phyloP scores from a whole-genome alignment of 2,329 filamentous ascomycete species.

The Samsoniella hepiali region DNA sequence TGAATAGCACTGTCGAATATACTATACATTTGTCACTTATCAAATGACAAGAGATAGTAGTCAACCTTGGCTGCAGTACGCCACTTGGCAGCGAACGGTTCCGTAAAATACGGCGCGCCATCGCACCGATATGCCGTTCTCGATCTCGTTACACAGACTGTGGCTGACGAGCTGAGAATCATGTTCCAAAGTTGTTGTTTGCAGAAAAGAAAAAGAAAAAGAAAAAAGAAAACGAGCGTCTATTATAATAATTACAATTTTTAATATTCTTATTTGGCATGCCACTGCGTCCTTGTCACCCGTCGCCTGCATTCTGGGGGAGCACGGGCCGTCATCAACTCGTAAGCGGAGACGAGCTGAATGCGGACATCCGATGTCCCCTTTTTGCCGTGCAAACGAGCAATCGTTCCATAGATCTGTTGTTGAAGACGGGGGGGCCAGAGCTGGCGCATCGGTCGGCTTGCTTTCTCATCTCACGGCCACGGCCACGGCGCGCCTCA shows the following conservation, averaged over 20 bases:
- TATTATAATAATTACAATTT: background rate
- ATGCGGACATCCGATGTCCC: conserved; percentile 1
- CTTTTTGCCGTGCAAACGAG: conserved; percentile 1
- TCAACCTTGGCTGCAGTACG: background rate
- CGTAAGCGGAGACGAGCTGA: background rate
- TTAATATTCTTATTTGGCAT: background rate
- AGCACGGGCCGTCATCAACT: background rate
- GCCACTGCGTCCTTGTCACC: background rate
- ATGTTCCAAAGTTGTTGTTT: background rate
- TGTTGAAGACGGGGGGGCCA: background rate
- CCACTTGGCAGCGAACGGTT: background rate
- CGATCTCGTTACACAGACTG: background rate
- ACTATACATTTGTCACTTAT: too few relatives aligned
- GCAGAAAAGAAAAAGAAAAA: background rate
- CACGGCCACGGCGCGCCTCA: background rate
- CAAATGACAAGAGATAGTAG: background rate
- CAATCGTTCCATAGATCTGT: background rate
- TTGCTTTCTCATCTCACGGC: background rate
- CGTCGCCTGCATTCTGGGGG: background rate
- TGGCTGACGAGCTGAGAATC: background rate
- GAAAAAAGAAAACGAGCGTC: background rate
- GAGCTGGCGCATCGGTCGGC: background rate
- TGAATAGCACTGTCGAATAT: too few relatives aligned
- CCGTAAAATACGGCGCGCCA: background rate
- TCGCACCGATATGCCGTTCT: background rate